Conservation (phyloP, 2,329 filamentous ascomycete genomes). For the Sporothrix pallida region DNA sequence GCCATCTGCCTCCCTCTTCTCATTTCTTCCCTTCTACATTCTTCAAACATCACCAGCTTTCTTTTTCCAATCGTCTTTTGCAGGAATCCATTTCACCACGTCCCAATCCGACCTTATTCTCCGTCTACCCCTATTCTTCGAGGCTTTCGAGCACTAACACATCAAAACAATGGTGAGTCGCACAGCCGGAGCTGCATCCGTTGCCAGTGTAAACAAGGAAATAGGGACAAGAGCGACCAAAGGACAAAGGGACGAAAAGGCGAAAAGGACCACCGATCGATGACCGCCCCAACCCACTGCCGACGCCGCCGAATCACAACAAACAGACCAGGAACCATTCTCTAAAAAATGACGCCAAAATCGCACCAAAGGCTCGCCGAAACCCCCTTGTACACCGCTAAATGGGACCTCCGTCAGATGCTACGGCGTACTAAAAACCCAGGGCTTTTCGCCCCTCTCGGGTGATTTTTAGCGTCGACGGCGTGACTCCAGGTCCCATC, state of each 20-base stretch:
- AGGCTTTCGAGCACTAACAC: constrained; percentile 15
- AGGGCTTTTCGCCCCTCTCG: constrained; percentile 6
- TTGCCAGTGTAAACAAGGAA: constrained; percentile 30
- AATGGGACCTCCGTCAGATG: constrained; percentile 16
- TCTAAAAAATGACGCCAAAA: constrained; percentile 30
- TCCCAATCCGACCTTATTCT: not conserved
- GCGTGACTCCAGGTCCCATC: constrained; percentile 16
- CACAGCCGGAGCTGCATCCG: constrained; percentile 21
- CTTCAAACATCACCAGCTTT: constrained; percentile 23
- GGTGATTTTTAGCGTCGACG: constrained; percentile 20
- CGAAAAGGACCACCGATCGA: not conserved
- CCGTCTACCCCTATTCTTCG: not conserved
- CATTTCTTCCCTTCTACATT: not conserved
- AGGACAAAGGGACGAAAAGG: not conserved
- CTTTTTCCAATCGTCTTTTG: not conserved
- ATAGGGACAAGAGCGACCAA: not conserved
- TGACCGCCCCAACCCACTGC: not conserved
- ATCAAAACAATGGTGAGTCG: constrained; percentile 31
- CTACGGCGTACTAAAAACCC: constrained; percentile 26
- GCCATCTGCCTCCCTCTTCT: not conserved
- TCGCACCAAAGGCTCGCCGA: constrained; percentile 24
- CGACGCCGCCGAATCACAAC: not conserved
- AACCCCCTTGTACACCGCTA: constrained; percentile 24
- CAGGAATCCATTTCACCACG: not conserved
- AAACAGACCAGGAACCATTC: constrained; percentile 7